Evolutionary conservation across 352 stramenopile genomes (phyloP).

Genomic region (Globisporangium nagaii): DNA sequence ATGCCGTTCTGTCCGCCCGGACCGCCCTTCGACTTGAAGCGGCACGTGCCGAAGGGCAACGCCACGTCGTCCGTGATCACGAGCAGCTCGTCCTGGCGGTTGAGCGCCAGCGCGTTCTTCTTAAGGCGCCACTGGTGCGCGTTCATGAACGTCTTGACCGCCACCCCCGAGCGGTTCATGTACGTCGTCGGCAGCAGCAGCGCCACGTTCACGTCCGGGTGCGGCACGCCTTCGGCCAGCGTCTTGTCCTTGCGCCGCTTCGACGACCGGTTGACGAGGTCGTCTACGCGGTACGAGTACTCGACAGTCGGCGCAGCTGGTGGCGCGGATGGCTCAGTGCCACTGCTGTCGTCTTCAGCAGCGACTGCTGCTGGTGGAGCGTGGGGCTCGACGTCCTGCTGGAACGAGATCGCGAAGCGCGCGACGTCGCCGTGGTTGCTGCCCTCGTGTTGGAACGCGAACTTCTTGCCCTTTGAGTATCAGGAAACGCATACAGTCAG

Average conservation of each 20-base stretch:
- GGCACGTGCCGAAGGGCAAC: constrained; percentile 74
- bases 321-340: no score
- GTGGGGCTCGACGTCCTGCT: constrained; percentile 38
- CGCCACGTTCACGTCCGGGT: constrained; percentile 69
- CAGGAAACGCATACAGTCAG: not conserved
- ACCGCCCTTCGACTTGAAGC: constrained; percentile 76
- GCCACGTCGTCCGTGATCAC: constrained; percentile 79
- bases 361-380: not conserved
- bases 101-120: constrained; percentile 73
- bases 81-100: constrained; percentile 81
- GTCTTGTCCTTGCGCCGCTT: constrained; percentile 74
- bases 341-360: not conserved
- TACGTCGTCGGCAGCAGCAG: constrained; percentile 72
- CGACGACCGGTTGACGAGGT: constrained; percentile 75
- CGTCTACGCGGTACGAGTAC: constrained; percentile 45
- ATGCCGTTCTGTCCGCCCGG: constrained; percentile 80
- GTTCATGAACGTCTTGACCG: constrained; percentile 77
- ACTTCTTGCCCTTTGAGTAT: constrained; percentile 18
- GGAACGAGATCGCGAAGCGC: constrained; percentile 52
- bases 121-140: constrained; percentile 78
- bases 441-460: constrained; percentile 52
- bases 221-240: constrained; percentile 62
- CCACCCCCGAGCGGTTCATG: constrained; percentile 83
- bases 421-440: constrained; percentile 62
- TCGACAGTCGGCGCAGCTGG: no score